These are phyloP conservation scores for Oligophagozyma castellii DNA, from an alignment of 1,139 yeast species.

Conservation along the genomic window DNA sequence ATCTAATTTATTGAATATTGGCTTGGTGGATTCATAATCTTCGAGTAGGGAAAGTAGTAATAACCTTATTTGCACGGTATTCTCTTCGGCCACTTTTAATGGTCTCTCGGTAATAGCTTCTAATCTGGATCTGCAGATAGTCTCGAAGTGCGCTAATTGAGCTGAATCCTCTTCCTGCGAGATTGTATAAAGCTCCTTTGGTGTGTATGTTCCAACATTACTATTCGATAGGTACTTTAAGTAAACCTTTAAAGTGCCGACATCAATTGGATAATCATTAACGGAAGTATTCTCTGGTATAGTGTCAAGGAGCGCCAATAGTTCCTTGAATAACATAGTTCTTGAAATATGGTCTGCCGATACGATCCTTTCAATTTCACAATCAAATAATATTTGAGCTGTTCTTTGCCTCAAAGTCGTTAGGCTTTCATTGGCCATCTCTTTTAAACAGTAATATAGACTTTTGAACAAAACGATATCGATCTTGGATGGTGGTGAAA, in stretches of 20 bases:
- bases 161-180: constrained; percentile 10
- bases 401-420: neutral
- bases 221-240: constrained; percentile 8
- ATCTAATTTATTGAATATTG: constrained; percentile 11
- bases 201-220: constrained; percentile 5
- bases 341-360: neutral
- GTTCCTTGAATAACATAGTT: constrained; percentile 2
- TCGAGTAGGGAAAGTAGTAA: too few relatives aligned
- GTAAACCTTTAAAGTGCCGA: constrained; percentile 7
- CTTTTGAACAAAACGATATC: neutral
- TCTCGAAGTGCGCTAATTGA: constrained; percentile 16
- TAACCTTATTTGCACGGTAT: neutral
- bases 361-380: neutral
- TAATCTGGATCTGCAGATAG: constrained; percentile 5
- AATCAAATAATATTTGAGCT: neutral
- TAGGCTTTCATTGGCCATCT: neutral
- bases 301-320: constrained; percentile 7
- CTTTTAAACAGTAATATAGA: neutral
- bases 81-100: neutral
- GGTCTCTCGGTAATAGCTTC: constrained; percentile 4
- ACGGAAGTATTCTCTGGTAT: constrained; percentile 7
- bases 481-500: too few relatives aligned
- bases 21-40: too few relatives aligned
- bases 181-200: constrained; percentile 12
- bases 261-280: constrained; percentile 5